phyloP scores from a whole-genome alignment of 805 yeast genomes.

The Torulaspora gathmanii region DNA sequence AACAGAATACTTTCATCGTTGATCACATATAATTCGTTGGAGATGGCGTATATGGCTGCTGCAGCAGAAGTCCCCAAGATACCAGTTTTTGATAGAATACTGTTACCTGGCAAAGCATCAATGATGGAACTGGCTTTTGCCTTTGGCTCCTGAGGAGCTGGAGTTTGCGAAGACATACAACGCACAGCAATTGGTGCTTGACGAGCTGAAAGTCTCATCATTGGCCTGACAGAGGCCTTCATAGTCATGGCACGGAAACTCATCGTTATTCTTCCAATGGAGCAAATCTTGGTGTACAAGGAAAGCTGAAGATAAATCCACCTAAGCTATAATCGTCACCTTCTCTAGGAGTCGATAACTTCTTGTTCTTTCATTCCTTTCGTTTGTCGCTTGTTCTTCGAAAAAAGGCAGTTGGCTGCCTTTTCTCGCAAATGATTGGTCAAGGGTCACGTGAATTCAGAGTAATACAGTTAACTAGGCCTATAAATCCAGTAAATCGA shows the following conservation, averaged over 20 bases:
- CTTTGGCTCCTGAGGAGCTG: constrained; percentile 64
- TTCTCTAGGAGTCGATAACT: background rate
- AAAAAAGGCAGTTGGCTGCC: background rate
- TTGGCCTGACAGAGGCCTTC: constrained; percentile 27
- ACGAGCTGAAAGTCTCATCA: constrained; percentile 22
- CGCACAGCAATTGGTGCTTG: constrained; percentile 48
- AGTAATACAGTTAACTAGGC: background rate
- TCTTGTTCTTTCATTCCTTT: background rate
- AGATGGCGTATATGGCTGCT: constrained; percentile 88
- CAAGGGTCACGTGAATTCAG: constrained; percentile 18
- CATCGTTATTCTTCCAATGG: constrained; percentile 14
- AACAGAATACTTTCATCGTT: constrained; percentile 91
- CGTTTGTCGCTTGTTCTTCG: background rate
- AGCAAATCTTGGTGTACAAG: background rate
- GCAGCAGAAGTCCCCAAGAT: constrained; percentile 92
- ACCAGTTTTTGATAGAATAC: constrained; percentile 85
- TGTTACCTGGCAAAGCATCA: constrained; percentile 90
- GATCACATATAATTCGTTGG: constrained; percentile 86
- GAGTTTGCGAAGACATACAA: constrained; percentile 46
- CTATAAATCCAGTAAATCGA: background rate
- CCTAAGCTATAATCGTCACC: background rate
- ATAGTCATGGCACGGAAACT: constrained; percentile 31
- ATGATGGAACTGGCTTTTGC: constrained; percentile 84
- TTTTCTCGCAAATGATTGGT: constrained; percentile 20
- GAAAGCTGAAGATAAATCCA: background rate